These are phyloP conservation scores for Aspergillus neoniger DNA, from an alignment of 2,329 filamentous ascomycete genomes.

Conservation along the genomic window DNA sequence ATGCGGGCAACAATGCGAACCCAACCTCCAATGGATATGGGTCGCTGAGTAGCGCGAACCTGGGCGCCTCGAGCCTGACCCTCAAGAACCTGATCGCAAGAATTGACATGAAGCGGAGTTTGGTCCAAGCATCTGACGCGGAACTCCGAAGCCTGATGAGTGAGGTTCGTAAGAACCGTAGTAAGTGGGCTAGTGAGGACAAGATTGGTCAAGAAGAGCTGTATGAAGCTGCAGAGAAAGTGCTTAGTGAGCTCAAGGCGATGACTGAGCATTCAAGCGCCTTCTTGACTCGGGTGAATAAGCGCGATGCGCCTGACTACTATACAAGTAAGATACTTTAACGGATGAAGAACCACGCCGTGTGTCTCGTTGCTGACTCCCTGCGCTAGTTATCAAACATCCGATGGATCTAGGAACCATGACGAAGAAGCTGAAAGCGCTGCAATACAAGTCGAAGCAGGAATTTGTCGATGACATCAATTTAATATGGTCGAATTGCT, in stretches of 20 bases:
- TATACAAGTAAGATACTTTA: slow-evolving; percentile 68
- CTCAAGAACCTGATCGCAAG: slow-evolving; percentile 95
- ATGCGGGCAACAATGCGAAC: slow-evolving; percentile 57
- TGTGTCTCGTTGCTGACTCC: slow-evolving; percentile 22
- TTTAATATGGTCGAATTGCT: slow-evolving; percentile 94
- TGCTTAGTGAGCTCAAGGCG: slow-evolving; percentile 93
- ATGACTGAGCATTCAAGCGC: slow-evolving; percentile 97
- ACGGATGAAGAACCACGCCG: neutral
- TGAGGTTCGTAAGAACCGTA: slow-evolving; percentile 95
- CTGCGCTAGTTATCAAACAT: slow-evolving; percentile 76
- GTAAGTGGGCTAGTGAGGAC: slow-evolving; percentile 98
- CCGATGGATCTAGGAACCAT: slow-evolving; percentile 98
- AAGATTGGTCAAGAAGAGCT: slow-evolving; percentile 96
- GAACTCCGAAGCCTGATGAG: slow-evolving; percentile 92
- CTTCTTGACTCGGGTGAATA: slow-evolving; percentile 91
- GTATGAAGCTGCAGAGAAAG: slow-evolving; percentile 95
- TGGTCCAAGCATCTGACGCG: slow-evolving; percentile 88
- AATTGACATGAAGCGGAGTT: slow-evolving; percentile 88
- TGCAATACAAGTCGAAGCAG: slow-evolving; percentile 82
- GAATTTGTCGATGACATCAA: slow-evolving; percentile 94
- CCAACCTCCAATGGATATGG: slow-evolving; percentile 70
- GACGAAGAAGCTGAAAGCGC: slow-evolving; percentile 91
- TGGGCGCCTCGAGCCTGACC: slow-evolving; percentile 92
- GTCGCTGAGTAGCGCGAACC: slow-evolving; percentile 86
- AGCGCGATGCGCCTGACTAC: slow-evolving; percentile 95